Conservation (phyloP, 495 filamentous ascomycete genomes). For the Trichoderma asperelloides region DNA sequence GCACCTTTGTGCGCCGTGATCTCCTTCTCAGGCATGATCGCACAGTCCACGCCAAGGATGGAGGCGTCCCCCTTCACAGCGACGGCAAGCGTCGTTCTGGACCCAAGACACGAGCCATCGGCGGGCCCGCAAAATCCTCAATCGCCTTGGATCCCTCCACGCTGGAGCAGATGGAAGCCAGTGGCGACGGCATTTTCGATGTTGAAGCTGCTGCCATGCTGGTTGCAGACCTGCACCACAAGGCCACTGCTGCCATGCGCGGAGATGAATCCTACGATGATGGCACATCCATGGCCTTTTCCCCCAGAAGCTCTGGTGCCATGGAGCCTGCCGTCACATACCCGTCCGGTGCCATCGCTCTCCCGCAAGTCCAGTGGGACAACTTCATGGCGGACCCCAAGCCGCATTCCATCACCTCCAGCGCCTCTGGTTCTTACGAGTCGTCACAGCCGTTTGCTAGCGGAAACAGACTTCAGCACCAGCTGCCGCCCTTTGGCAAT, state of each 20-base stretch:
- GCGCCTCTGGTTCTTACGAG: conserved; percentile 58
- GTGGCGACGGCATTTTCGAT: conserved; percentile 91
- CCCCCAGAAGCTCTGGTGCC: conserved; percentile 56
- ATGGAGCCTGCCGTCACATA: conserved; percentile 67
- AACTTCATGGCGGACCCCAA: conserved; percentile 65
- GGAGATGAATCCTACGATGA: conserved; percentile 51
- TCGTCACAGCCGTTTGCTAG: conserved; percentile 50
- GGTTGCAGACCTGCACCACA: conserved; percentile 97
- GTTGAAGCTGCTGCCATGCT: conserved; percentile 98
- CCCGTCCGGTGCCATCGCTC: conserved; percentile 59
- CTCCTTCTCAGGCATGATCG: conserved; percentile 93
- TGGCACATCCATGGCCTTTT: conserved; percentile 63
- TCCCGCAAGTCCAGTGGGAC: conserved; percentile 71
- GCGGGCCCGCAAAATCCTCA: conserved; percentile 67
- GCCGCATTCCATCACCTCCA: conserved; percentile 56
- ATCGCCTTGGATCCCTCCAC: conserved; percentile 80
- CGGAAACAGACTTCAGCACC: conserved; percentile 42
- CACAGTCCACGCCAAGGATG: conserved; percentile 98
- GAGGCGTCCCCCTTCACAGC: conserved; percentile 87
- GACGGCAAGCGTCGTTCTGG: conserved; percentile 84
- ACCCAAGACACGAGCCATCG: conserved; percentile 56
- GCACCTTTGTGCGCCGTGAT: conserved; percentile 96
- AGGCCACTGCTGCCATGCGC: conserved; percentile 78
- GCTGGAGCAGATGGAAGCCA: conserved; percentile 89
- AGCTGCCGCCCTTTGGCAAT: conserved; percentile 60